Evolutionary conservation across 345 rosid species (phyloP).

Genomic region (Diplotaxis tenuifolia): DNA sequence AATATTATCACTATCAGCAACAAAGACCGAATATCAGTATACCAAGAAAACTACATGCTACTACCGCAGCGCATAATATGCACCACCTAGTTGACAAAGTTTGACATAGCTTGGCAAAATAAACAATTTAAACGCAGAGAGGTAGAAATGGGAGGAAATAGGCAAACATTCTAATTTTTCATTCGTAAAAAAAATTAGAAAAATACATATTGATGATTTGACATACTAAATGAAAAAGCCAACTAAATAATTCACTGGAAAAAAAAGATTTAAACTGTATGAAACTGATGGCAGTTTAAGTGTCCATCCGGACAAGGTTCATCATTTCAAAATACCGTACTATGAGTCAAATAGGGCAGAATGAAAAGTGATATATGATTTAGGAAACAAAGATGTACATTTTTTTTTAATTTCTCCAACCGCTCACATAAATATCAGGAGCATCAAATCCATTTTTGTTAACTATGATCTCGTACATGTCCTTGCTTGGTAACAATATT

Average conservation of each 20-base stretch:
- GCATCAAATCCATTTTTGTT: not conserved
- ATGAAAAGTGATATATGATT: not conserved
- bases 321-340: not conserved
- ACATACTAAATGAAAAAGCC: slow-evolving; percentile 3
- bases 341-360: not conserved
- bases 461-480: not conserved
- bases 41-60: slow-evolving; percentile 16
- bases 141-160: not conserved
- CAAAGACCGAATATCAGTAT: slow-evolving; percentile 1
- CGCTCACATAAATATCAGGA: not conserved
- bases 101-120: not conserved
- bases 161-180: not conserved
- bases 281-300: not conserved
- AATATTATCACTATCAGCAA: not conserved
- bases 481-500: slow-evolving; percentile 12
- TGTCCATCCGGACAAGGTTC: not conserved
- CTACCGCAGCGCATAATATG: not conserved
- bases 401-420: not conserved
- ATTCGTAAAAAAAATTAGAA: not conserved
- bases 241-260: not conserved
- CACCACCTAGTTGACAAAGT: not conserved
- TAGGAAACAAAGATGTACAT: not conserved
- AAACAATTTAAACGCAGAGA: not conserved
- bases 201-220: not conserved
- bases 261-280: not conserved